Conservation (phyloP, 371 early-diverging fungal species). For the Rhizopus arrhizus region DNA sequence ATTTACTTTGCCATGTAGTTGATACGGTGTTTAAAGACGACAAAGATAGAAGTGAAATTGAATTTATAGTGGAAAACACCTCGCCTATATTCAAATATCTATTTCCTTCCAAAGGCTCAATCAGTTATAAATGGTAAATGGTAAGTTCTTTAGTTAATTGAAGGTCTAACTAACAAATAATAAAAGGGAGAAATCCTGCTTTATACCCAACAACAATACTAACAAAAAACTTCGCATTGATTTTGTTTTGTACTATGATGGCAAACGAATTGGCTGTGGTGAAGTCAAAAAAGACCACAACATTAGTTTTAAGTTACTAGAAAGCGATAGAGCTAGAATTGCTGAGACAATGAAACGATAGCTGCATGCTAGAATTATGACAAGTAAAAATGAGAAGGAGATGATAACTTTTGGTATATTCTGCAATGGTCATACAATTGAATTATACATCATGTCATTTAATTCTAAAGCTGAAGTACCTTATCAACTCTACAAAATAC, state of each 20-base stretch:
- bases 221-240: constrained; percentile 4
- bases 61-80: constrained; percentile 16
- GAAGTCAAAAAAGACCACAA: background rate
- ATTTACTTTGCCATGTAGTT: constrained; percentile 15
- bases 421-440: background rate
- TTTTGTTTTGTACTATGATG: constrained; percentile 2
- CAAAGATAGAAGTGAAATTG: constrained; percentile 21
- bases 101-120: background rate
- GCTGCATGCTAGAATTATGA: background rate
- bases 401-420: constrained; percentile 1
- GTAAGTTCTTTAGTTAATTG: constrained; percentile 4
- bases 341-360: constrained; percentile 1
- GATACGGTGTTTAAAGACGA: constrained; percentile 12
- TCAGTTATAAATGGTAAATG: constrained; percentile 1
- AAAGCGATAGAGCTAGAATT: constrained; percentile 4
- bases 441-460: background rate
- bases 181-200: background rate
- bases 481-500: background rate
- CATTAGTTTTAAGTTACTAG: constrained; percentile 1
- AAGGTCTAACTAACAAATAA: background rate
- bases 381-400: background rate
- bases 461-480: background rate
- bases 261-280: constrained; percentile 11
- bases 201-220: background rate
- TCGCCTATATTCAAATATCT: constrained; percentile 10